Evolutionary conservation across 1,284 basidiomycete species (phyloP).

Genomic region (Testicularia cyperi): DNA sequence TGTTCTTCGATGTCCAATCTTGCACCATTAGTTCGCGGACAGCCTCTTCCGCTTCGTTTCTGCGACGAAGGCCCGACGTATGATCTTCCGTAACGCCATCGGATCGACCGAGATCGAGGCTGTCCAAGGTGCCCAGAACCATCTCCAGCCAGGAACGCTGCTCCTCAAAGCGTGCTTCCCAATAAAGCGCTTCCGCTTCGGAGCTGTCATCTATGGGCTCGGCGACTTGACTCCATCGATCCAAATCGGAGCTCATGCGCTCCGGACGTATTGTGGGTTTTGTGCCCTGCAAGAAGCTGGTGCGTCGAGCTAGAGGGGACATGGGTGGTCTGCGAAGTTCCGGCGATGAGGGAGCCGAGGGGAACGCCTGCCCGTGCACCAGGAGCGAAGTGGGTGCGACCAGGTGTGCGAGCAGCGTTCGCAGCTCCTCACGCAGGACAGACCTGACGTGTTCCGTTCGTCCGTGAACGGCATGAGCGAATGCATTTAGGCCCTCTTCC

Average conservation of each 20-base stretch:
- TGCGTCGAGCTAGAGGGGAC: conserved; percentile 2
- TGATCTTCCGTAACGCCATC: neutral
- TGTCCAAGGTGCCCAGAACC: conserved; percentile 15
- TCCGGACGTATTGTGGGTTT: neutral
- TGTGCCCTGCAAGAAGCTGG: conserved; percentile 13
- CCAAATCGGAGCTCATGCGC: conserved; percentile 9
- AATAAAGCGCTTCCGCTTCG: conserved; percentile 9
- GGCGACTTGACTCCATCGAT: conserved; percentile 30
- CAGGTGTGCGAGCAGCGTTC: conserved; percentile 71
- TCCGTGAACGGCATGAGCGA: conserved; percentile 78
- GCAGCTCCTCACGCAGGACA: conserved; percentile 78
- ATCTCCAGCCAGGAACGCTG: conserved; percentile 37
- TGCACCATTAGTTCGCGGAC: conserved; percentile 23
- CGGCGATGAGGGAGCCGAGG: conserved; percentile 6
- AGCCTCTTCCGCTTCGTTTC: conserved; percentile 39
- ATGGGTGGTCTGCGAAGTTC: conserved; percentile 7
- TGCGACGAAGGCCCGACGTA: neutral
- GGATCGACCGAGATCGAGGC: conserved; percentile 1
- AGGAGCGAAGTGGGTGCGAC: conserved; percentile 43
- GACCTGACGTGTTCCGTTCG: conserved; percentile 76
- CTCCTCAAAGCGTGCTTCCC: conserved; percentile 28
- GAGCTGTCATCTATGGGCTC: conserved; percentile 83
- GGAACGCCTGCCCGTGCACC: conserved; percentile 7
- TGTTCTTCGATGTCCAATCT: conserved; percentile 19
- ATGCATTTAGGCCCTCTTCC: conserved; percentile 69